Percentiles rank a stretch among this genome's conserved stretches.
Conservation (phyloP, 2,329 filamentous ascomycete genomes). For the Colletotrichum sp. region DNA sequence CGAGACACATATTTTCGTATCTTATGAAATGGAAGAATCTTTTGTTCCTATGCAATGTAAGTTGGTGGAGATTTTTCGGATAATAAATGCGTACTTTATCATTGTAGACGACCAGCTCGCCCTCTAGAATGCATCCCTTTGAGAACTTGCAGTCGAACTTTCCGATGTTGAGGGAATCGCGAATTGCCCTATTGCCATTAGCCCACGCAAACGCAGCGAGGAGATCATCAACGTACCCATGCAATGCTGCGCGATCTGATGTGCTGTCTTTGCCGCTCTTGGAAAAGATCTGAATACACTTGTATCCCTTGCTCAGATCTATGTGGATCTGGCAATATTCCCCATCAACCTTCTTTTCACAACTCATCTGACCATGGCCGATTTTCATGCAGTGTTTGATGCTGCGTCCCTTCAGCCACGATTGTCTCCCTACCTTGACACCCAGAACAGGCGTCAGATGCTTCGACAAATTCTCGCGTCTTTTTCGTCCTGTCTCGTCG, state of each 20-base stretch:
- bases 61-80: neutral
- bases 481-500: constrained; percentile 18
- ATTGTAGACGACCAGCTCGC: constrained; percentile 82
- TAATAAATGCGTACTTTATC: constrained; percentile 50
- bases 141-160: constrained; percentile 62
- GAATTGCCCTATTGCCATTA: constrained; percentile 54
- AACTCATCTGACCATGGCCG: constrained; percentile 66
- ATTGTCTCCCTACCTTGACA: constrained; percentile 68
- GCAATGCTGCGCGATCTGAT: constrained; percentile 66
- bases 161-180: constrained; percentile 68
- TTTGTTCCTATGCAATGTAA: constrained; percentile 49
- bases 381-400: constrained; percentile 78
- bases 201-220: neutral
- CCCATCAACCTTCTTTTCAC: constrained; percentile 85
- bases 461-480: constrained; percentile 26
- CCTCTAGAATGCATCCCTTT: constrained; percentile 77
- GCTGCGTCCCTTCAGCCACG: constrained; percentile 70
- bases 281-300: constrained; percentile 81
- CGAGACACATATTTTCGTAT: constrained; percentile 81
- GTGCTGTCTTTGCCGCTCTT: constrained; percentile 94
- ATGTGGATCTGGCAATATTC: constrained; percentile 92
- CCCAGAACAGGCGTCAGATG: constrained; percentile 61
- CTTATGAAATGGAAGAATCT: constrained; percentile 79
- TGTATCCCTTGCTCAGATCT: constrained; percentile 60
- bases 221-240: constrained; percentile 45